Evolutionary conservation across 768 basidiomycete species (phyloP).

Genomic region (Boletus speciosus): DNA sequence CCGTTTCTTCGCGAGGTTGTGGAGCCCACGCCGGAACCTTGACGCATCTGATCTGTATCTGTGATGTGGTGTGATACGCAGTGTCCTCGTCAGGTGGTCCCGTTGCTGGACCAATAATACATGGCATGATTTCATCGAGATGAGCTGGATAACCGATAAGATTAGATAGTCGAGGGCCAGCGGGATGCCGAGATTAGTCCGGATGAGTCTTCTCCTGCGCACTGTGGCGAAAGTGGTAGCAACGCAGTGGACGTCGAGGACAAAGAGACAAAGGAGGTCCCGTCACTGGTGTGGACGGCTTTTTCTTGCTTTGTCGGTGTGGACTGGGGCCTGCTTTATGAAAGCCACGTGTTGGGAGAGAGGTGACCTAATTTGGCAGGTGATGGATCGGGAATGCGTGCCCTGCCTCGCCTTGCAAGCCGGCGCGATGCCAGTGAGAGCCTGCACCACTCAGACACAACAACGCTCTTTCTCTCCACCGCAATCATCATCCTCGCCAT

Average conservation of each 20-base stretch:
- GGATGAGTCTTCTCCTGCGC: neutral
- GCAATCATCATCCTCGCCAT: slow-evolving; percentile 5
- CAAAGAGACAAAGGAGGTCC: slow-evolving; percentile 4
- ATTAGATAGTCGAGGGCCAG: slow-evolving; percentile 24
- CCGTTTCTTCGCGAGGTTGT: slow-evolving; percentile 24
- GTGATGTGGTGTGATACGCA: slow-evolving; percentile 13
- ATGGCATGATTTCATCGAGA: slow-evolving; percentile 18
- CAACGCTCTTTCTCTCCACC: slow-evolving; percentile 17
- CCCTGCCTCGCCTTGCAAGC: slow-evolving; percentile 33
- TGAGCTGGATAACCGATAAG: slow-evolving; percentile 22
- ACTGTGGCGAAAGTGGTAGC: neutral
- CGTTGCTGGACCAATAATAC: slow-evolving; percentile 4
- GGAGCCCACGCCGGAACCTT: slow-evolving; percentile 29
- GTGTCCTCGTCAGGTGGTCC: neutral
- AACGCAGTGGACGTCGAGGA: neutral
- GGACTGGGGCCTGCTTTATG: slow-evolving; percentile 6
- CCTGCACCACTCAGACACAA: slow-evolving; percentile 15
- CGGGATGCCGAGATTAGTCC: slow-evolving; percentile 11
- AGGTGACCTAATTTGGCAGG: slow-evolving; percentile 20
- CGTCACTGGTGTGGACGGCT: neutral
- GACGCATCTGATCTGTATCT: slow-evolving; percentile 23
- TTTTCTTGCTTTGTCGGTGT: neutral
- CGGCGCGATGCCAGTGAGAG: slow-evolving; percentile 23
- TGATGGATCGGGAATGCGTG: slow-evolving; percentile 31
- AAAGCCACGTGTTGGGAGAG: slow-evolving; percentile 29